These are phyloP conservation scores for Pythium biforme DNA, from an alignment of 352 stramenopile species.

Conservation along the genomic window DNA sequence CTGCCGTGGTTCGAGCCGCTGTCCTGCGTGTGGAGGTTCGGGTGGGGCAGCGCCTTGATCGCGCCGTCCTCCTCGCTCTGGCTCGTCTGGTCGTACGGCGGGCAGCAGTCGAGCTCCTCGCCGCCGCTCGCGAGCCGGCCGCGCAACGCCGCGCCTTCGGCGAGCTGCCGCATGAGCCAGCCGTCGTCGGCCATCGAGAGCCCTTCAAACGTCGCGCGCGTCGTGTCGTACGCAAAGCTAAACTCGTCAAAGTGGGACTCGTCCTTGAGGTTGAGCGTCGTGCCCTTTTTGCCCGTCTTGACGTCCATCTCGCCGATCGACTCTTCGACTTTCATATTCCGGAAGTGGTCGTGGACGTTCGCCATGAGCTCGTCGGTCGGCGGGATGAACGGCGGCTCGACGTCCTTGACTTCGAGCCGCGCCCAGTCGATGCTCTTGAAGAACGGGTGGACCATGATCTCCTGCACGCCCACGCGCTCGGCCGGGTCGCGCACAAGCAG, in stretches of 20 bases:
- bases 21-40: conserved; percentile 46
- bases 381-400: conserved; percentile 79
- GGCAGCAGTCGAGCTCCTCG: conserved; percentile 47
- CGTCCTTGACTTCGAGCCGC: conserved; percentile 72
- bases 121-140: conserved; percentile 51
- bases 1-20: conserved; percentile 39
- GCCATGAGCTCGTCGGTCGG: conserved; percentile 81
- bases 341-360: conserved; percentile 87
- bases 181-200: conserved; percentile 83
- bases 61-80: conserved; percentile 47
- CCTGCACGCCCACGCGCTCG: conserved; percentile 57
- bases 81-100: conserved; percentile 50
- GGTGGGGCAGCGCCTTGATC: conserved; percentile 28
- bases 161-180: conserved; percentile 78
- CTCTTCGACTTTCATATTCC: conserved; percentile 87
- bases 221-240: conserved; percentile 84
- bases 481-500: conserved; percentile 72
- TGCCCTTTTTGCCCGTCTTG: conserved; percentile 57
- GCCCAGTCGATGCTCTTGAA: conserved; percentile 73
- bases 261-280: conserved; percentile 39
- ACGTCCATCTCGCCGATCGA: conserved; percentile 71
- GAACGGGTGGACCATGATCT: conserved; percentile 68
- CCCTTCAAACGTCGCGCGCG: conserved; percentile 69
- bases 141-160: conserved; percentile 74
- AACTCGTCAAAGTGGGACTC: conserved; percentile 88